phyloP scores from a whole-genome alignment of 179 eudicot species.

The Spergularia azorica region DNA sequence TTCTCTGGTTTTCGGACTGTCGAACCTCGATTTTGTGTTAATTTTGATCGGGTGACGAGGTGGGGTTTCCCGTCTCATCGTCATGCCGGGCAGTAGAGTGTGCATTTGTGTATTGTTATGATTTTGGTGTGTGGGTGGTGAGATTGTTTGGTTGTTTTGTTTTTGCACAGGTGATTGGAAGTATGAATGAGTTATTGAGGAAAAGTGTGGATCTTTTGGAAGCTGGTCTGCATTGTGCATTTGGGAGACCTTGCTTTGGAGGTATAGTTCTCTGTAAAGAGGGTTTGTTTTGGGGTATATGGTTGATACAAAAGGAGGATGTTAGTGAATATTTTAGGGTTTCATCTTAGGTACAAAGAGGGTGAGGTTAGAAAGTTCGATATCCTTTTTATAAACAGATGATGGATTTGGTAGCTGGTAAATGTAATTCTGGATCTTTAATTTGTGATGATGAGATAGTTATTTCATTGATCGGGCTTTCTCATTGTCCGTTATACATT shows the following conservation, averaged over 20 bases:
- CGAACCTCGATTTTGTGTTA: not conserved
- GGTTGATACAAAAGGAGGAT: slow-evolving; percentile 21
- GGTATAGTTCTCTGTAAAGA: slow-evolving; percentile 40
- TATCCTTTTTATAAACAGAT: slow-evolving; percentile 5
- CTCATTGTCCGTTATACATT: slow-evolving; percentile 6
- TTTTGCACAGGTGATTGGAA: slow-evolving; percentile 28
- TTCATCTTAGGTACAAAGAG: slow-evolving; percentile 24
- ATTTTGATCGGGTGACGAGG: not conserved
- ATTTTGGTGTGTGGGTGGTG: not conserved
- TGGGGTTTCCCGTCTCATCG: not conserved
- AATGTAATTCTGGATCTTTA: slow-evolving; percentile 30
- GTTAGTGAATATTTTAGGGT: slow-evolving; percentile 25
- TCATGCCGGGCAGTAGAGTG: not conserved
- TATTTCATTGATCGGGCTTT: slow-evolving; percentile 3
- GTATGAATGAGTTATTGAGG: slow-evolving; percentile 10
- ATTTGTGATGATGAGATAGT: slow-evolving; percentile 15
- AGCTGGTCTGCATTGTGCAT: slow-evolving; percentile 8
- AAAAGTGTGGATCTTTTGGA: slow-evolving; percentile 18
- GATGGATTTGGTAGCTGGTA: slow-evolving; percentile 17
- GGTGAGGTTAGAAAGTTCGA: slow-evolving; percentile 5
- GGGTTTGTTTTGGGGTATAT: slow-evolving; percentile 23
- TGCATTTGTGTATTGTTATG: not conserved
- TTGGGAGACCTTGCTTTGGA: slow-evolving; percentile 28
- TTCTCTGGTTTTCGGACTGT: not conserved
- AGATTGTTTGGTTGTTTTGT: slow-evolving; percentile 5